Percentiles rank a stretch among this genome's conserved stretches.
phyloP scores from a whole-genome alignment of 2,329 filamentous ascomycete genomes.

The Aspergillus versicolor region DNA sequence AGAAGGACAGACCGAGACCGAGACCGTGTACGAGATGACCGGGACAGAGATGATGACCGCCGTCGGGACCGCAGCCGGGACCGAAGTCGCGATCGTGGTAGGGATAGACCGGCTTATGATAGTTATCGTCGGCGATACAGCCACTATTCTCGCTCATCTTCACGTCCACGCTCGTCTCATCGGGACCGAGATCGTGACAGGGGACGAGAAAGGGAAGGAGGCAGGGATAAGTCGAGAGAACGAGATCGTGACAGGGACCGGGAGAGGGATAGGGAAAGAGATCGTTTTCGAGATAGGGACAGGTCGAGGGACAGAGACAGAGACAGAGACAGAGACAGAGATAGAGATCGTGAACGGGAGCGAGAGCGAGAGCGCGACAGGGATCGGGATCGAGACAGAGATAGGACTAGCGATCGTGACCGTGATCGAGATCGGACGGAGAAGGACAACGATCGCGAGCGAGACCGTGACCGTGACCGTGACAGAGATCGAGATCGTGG shows the following conservation, averaged over 20 bases:
- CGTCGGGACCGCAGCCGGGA: conserved; percentile 19
- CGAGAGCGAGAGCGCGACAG: conserved; percentile 3
- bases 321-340: conserved; percentile 7
- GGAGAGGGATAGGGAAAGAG: conserved; percentile 17
- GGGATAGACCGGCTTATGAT: conserved; percentile 16
- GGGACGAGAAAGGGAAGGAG: conserved; percentile 11
- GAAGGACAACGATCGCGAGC: not conserved
- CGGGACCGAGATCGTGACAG: conserved; percentile 14
- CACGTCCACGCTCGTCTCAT: conserved; percentile 13
- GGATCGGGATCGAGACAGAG: conserved; percentile 11
- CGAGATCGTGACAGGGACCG: conserved; percentile 13
- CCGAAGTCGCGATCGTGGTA: conserved; percentile 6
- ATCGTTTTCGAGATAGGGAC: conserved; percentile 12
- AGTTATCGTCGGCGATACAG: conserved; percentile 27
- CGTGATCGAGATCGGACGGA: conserved; percentile 14
- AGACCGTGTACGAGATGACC: conserved; percentile 13
- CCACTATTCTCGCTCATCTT: conserved; percentile 26
- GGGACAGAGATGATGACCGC: conserved; percentile 21
- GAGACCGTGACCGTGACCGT: not conserved
- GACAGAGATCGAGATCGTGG: conserved; percentile 12
- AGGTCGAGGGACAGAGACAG: conserved; percentile 9
- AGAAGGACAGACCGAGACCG: conserved; percentile 10
- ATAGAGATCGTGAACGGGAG: not conserved
- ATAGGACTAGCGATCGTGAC: conserved; percentile 13
- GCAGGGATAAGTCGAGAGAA: conserved; percentile 6